These are phyloP conservation scores for Ocimum tenuiflorum DNA, from an alignment of 257 asterid genomes.

Conservation along the genomic window DNA sequence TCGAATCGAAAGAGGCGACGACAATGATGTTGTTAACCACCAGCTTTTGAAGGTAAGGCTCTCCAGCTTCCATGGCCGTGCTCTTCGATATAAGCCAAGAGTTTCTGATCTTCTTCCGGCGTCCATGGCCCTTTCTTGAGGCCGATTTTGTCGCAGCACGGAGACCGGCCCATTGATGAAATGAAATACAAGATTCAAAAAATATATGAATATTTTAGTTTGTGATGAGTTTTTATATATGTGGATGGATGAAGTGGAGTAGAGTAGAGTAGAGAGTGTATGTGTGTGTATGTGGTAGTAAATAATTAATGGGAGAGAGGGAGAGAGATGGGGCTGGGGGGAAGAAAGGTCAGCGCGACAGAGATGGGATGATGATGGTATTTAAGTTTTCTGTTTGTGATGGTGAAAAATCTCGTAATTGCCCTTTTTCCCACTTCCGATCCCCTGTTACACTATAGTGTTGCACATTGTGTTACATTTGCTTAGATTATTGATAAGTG, in stretches of 20 bases:
- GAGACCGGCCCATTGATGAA: neutral
- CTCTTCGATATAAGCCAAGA: neutral
- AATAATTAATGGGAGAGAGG: neutral
- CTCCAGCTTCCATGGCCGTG: neutral
- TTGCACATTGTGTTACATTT: too few relatives aligned
- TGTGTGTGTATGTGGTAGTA: neutral
- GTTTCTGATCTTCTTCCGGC: neutral
- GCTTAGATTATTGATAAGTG: too few relatives aligned
- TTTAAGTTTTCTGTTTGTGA: slow-evolving; percentile 20
- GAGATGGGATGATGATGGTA: slow-evolving; percentile 40
- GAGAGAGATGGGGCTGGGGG: neutral
- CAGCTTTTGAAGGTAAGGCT: neutral
- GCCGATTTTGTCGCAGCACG: neutral
- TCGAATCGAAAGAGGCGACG: too few relatives aligned
- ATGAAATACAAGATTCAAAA: neutral
- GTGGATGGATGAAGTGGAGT: too few relatives aligned
- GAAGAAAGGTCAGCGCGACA: neutral
- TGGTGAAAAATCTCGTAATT: neutral
- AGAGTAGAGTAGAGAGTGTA: neutral
- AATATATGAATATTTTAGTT: too few relatives aligned
- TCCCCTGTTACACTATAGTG: too few relatives aligned
- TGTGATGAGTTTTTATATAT: neutral
- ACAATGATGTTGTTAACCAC: neutral
- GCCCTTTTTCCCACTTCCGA: too few relatives aligned
- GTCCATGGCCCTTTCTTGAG: neutral